These are phyloP conservation scores for Colletotrichum shisoi DNA, from an alignment of 2,329 filamentous ascomycete genomes.

Conservation along the genomic window DNA sequence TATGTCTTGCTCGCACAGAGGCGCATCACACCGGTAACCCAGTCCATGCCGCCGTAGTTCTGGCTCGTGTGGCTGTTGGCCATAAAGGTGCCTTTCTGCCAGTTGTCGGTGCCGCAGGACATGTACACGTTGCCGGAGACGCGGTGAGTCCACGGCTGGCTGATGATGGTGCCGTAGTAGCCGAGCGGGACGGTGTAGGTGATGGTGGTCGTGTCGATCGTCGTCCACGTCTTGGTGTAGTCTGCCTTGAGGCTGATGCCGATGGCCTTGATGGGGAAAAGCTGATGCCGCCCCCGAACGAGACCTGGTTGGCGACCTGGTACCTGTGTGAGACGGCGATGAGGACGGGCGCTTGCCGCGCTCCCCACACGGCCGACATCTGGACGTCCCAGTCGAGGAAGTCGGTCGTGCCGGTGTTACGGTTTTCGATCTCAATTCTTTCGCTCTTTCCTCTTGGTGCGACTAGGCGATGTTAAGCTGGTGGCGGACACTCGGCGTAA, in stretches of 20 bases:
- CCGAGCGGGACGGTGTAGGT: slow-evolving; percentile 1
- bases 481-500: no score
- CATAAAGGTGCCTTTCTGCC: background rate
- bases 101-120: background rate
- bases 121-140: background rate
- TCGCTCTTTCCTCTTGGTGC: slow-evolving; percentile 3
- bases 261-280: slow-evolving; percentile 1
- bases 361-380: slow-evolving; percentile 2
- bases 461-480: background rate
- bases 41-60: slow-evolving; percentile 2
- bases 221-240: slow-evolving; percentile 5
- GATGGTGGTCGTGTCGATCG: slow-evolving; percentile 5
- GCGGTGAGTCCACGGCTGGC: background rate
- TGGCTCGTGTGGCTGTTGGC: slow-evolving; percentile 8
- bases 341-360: slow-evolving; percentile 4
- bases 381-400: slow-evolving; percentile 23
- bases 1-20: slow-evolving; percentile 2
- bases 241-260: background rate
- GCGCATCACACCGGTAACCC: slow-evolving; percentile 6
- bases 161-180: background rate
- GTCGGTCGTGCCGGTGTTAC: background rate
- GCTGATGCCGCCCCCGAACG: background rate
- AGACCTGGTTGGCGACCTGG: background rate
- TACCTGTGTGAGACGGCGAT: slow-evolving; percentile 7
- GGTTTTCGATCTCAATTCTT: no score